These are phyloP conservation scores for Tricholoma matsutake DNA, from an alignment of 768 basidiomycete species.

Conservation along the genomic window DNA sequence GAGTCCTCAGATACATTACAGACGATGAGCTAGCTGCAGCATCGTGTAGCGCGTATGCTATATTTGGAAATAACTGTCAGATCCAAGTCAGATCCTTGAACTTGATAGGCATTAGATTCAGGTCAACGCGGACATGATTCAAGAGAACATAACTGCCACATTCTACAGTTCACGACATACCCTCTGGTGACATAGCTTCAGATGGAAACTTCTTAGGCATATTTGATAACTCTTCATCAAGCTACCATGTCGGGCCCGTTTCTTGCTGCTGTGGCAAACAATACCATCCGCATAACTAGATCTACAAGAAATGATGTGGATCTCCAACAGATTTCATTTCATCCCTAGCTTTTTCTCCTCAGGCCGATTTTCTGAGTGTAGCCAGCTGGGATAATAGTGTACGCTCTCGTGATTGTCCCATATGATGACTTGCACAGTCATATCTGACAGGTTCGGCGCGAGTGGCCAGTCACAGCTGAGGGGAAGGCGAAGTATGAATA, in stretches of 20 bases:
- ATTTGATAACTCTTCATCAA: too few relatives aligned
- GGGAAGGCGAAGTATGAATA: conserved; percentile 90
- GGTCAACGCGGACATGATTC: neutral
- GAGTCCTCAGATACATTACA: too few relatives aligned
- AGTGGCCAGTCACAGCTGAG: conserved; percentile 76
- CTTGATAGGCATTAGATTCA: too few relatives aligned
- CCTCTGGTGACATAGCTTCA: too few relatives aligned
- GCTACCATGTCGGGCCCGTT: neutral
- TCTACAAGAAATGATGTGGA: conserved; percentile 54
- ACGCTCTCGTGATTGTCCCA: conserved; percentile 17
- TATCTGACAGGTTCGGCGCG: conserved; percentile 65
- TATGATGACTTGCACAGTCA: conserved; percentile 2
- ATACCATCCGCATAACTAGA: neutral
- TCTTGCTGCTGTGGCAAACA: neutral
- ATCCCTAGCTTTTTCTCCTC: conserved; percentile 76
- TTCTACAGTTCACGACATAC: too few relatives aligned
- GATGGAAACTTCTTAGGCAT: too few relatives aligned
- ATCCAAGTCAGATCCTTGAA: too few relatives aligned
- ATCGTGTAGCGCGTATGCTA: too few relatives aligned
- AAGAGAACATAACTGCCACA: too few relatives aligned
- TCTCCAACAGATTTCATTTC: conserved; percentile 88
- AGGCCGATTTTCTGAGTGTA: conserved; percentile 86
- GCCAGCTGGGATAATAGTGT: conserved; percentile 95
- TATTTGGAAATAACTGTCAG: too few relatives aligned
- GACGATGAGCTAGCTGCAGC: too few relatives aligned